Base-by-base conservation (phyloP, 331 rosid genomes). In the Pyracantha coccinea region DNA sequence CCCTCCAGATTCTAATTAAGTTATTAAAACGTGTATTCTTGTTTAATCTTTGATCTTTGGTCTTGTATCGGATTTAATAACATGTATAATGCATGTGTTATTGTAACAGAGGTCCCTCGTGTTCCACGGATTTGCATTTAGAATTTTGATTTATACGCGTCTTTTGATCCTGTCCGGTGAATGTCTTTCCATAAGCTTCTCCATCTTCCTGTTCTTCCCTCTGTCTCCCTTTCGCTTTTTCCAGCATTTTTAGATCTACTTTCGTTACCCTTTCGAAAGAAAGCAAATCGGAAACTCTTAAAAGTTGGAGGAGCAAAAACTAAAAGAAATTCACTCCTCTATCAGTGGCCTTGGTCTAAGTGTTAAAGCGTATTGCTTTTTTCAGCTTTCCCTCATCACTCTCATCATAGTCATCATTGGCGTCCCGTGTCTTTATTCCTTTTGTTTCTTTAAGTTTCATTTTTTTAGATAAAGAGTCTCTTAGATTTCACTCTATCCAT, bases 351-450 rank as follows among this genome's bases (percentile, higher is more conserved):
- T 84, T 76, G 91, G 71, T 84, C 89, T 53, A 72, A 79, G 97
- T 73, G 92, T 83, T 84, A 80, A 91, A 91, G 88, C 81, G 66
- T 66, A 19, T 65, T 72, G 38, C 92, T 80, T 87, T 85, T 38
- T 6, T 60, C 72, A 61, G 58, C 85, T 81, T 80, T 54, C 73
- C 71, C 38, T 82, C 77, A 78, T 70, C 85, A 64, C 79, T 77
- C 59, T 79, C 89, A 79, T 85, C 77, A 76, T 78, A 35, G 65
- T 75, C 71, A 54, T 70, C 29, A 58, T 65, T 69, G 50, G 72
- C 33, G 25, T 53, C 71, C 75, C 69, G n/a, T 69, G 45, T 73
- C 85, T 76, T 83, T 84, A 65, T 79, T 73, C 77, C 55, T 35
- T 38, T 45, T 59, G 66, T 77, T 50, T 75, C 64, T 27, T 74